phyloP scores from a whole-genome alignment of 169 alveolate species.

The Miamiensis avidus region DNA sequence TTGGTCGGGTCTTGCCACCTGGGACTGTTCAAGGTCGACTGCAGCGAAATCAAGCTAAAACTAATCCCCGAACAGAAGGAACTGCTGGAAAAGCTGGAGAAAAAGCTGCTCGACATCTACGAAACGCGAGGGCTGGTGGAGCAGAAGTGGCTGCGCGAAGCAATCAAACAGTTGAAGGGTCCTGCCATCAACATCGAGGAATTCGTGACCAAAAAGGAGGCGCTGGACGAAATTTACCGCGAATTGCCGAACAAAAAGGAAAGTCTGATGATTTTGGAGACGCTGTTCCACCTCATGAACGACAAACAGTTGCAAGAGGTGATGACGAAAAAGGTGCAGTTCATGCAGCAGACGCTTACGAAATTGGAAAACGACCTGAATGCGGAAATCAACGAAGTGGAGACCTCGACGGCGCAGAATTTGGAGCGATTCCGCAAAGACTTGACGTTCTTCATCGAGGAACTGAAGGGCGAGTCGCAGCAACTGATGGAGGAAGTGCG shows the following conservation, averaged over 20 bases:
- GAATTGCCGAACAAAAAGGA: conserved; percentile 60
- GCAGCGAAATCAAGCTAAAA: conserved; percentile 4
- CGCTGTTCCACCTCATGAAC: conserved; percentile 36
- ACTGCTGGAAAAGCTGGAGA: conserved; percentile 38
- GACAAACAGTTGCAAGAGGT: conserved; percentile 42
- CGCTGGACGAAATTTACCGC: conserved; percentile 49
- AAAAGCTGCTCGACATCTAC: conserved; percentile 40
- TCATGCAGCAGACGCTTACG: conserved; percentile 46
- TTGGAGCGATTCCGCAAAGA: conserved; percentile 64
- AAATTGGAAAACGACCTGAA: conserved; percentile 43
- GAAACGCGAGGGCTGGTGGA: conserved; percentile 40
- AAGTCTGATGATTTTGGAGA: conserved; percentile 45
- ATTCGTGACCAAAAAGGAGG: conserved; percentile 56
- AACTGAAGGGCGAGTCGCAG: conserved; percentile 47
- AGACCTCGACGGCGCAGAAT: conserved; percentile 62
- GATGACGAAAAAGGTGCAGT: conserved; percentile 59
- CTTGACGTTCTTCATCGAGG: conserved; percentile 57
- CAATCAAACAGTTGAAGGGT: conserved; percentile 39
- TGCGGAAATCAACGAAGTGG: conserved; percentile 55
- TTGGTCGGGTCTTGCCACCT: conserved; percentile 13
- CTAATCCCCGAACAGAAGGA: conserved; percentile 14
- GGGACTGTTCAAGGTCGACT: conserved; percentile 31
- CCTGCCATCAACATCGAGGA: conserved; percentile 59
- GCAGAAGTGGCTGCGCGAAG: conserved; percentile 52
- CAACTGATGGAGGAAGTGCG: conserved; percentile 39